phyloP scores from a whole-genome alignment of 106 monocot species.

The Cymbidium sinense region DNA sequence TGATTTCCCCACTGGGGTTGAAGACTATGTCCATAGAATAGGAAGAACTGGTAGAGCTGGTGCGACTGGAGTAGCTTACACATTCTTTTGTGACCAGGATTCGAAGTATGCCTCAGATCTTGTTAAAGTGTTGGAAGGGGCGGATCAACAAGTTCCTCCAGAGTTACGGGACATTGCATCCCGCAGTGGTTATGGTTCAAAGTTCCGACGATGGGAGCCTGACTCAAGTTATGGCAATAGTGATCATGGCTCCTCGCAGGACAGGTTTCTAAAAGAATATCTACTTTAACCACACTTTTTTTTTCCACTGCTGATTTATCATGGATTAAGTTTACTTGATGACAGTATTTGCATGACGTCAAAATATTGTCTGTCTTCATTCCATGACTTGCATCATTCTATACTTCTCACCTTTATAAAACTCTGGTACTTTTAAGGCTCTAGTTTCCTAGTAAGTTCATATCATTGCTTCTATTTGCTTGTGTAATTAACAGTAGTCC shows the following conservation, averaged over 20 bases:
- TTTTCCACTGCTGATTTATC: neutral
- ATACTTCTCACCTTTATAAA: too few relatives aligned
- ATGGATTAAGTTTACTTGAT: neutral
- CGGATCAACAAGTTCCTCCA: conserved; percentile 50
- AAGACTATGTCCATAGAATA: conserved; percentile 84
- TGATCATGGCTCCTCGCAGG: neutral
- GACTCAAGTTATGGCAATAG: conserved; percentile 5
- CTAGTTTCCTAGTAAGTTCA: too few relatives aligned
- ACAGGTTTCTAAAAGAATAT: neutral
- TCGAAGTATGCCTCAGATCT: conserved; percentile 70
- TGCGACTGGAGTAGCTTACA: conserved; percentile 62
- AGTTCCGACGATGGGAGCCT: conserved; percentile 38
- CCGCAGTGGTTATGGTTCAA: conserved; percentile 50
- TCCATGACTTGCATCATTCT: too few relatives aligned
- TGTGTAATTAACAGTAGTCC: too few relatives aligned
- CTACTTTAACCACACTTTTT: neutral
- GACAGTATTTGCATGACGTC: too few relatives aligned
- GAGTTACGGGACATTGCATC: conserved; percentile 50
- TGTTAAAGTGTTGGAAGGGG: conserved; percentile 70
- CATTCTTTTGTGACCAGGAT: conserved; percentile 78
- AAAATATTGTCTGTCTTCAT: too few relatives aligned
- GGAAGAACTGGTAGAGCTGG: conserved; percentile 83
- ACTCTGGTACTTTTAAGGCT: too few relatives aligned
- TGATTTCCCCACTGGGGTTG: conserved; percentile 78
- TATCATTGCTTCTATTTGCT: too few relatives aligned